Evolutionary conservation across 805 yeast genomes (phyloP), one percentile per base, ranked within the genome.

Genomic region (Candida taoyuanica): DNA sequence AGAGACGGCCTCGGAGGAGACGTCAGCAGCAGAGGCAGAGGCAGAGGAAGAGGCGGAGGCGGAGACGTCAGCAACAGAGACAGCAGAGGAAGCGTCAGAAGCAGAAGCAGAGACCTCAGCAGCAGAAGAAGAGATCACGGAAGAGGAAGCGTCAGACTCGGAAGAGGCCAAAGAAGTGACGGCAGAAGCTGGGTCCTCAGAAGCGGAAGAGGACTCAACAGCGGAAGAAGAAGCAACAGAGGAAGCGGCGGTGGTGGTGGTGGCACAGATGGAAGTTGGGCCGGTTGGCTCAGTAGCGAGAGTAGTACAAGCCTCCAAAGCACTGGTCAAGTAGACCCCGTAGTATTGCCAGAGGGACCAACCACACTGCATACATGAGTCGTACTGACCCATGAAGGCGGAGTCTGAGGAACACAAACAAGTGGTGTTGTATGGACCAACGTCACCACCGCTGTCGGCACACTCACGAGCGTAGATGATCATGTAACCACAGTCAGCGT

Each of bases 281-380:
- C 63, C 67, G 28, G 67, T 62, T 54, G 67, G 67, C 36, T 50
- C 55, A 18, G 65, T 60, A 12, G 50, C 29, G 16, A 43, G 37
- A 17, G 50, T 40, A 26, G 36, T 17, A 52, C 68, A 63, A 19
- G 50, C 61, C 17, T 48, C 54, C 31, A 63, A 48, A 19, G 66
- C 57, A 14, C 47, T 29, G 15, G 53, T 41, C 37, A 62, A 50
- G 46, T 44, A 62, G 2, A 34, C 24, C 23, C 63, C 60, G 46
- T 63, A 63, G 45, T 62, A 59, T 21, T 37, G 37, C 67, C 67
- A 63, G 37, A 63, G 43, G 38, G 64, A 58, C 64, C 68, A 62
- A 36, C 66, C 68, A 59, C 68, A 64, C 31, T 50, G 61, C 44
- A 64, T 50, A 53, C 68, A 64, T 8, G 42, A 41, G 15, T 49